Conservation (phyloP, 192 early-diverging fungal species). For the Gonapodya sp. region DNA sequence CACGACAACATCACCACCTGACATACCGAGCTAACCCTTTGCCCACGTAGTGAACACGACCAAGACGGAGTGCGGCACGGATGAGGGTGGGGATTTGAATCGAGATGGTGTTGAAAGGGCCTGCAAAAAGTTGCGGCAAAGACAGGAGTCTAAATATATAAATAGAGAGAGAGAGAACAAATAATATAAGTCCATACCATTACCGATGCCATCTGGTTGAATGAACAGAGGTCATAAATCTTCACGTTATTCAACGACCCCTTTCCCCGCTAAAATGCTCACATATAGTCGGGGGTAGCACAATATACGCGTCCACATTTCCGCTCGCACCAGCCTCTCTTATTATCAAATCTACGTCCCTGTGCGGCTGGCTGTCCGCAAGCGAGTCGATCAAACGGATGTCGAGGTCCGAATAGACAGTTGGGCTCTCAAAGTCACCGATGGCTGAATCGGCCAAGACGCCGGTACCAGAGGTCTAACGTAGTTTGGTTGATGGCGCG, state of each 20-base stretch:
- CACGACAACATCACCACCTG: background rate
- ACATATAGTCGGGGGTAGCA: conserved; percentile 24
- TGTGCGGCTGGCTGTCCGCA: conserved; percentile 19
- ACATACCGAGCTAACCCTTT: conserved; percentile 16
- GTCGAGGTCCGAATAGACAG: conserved; percentile 13
- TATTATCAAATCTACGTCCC: conserved; percentile 24
- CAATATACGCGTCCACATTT: conserved; percentile 17
- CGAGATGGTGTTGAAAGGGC: conserved; percentile 19
- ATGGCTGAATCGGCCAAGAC: conserved; percentile 20
- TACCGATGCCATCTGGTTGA: background rate
- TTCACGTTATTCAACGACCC: background rate
- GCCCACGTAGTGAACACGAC: conserved; percentile 16
- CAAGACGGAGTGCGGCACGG: background rate
- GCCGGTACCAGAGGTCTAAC: conserved; percentile 25
- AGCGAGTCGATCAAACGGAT: conserved; percentile 11
- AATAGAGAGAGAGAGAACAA: too few relatives aligned
- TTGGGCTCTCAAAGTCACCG: conserved; percentile 10
- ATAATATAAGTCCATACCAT: too few relatives aligned
- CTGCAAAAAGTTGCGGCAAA: background rate
- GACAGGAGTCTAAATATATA: too few relatives aligned
- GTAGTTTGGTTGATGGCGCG: too few relatives aligned
- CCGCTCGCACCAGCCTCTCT: conserved; percentile 9
- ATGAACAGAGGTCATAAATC: background rate
- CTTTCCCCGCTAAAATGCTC: conserved; percentile 10
- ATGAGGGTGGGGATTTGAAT: conserved; percentile 23